Conservation (phyloP, 2,329 filamentous ascomycete genomes). For the Cladophialophora carrionii region DNA sequence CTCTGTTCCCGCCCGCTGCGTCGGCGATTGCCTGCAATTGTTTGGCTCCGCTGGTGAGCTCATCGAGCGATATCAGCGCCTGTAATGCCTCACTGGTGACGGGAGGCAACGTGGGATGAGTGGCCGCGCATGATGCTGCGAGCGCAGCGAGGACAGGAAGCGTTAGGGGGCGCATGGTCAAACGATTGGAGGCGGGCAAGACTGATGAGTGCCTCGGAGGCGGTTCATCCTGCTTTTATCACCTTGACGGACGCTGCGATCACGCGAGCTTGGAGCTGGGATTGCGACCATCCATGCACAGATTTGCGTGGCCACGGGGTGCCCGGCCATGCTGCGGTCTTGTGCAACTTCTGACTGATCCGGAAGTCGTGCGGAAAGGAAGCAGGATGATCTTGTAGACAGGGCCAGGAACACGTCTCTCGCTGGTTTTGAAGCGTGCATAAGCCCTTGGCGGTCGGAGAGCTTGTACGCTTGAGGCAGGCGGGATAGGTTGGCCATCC, state of each 20-base stretch:
- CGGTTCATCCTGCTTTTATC: not conserved
- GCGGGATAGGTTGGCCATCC: not conserved
- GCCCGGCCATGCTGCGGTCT: not conserved
- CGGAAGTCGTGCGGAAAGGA: conserved; percentile 7
- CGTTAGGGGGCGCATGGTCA: not conserved
- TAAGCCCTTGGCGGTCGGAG: conserved; percentile 1
- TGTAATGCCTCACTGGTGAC: conserved; percentile 34
- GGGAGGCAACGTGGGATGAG: not conserved
- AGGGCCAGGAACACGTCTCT: not conserved
- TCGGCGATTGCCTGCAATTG: conserved; percentile 38
- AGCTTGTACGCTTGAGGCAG: conserved; percentile 7
- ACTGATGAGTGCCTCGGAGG: not conserved
- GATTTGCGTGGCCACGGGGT: not conserved
- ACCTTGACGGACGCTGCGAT: not conserved
- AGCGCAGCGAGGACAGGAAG: conserved; percentile 7
- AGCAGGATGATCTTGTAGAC: not conserved
- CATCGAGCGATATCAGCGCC: conserved; percentile 35
- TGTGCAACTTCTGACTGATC: not conserved
- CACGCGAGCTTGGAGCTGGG: not conserved
- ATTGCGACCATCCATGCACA: not conserved
- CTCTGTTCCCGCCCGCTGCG: conserved; percentile 36
- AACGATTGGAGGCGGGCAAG: not conserved
- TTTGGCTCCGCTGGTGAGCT: conserved; percentile 34
- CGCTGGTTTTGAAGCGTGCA: not conserved
- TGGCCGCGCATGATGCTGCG: not conserved